These are phyloP conservation scores for Chrysanthemum makinoi DNA, from an alignment of 129 eudicot species.

Conservation along the genomic window DNA sequence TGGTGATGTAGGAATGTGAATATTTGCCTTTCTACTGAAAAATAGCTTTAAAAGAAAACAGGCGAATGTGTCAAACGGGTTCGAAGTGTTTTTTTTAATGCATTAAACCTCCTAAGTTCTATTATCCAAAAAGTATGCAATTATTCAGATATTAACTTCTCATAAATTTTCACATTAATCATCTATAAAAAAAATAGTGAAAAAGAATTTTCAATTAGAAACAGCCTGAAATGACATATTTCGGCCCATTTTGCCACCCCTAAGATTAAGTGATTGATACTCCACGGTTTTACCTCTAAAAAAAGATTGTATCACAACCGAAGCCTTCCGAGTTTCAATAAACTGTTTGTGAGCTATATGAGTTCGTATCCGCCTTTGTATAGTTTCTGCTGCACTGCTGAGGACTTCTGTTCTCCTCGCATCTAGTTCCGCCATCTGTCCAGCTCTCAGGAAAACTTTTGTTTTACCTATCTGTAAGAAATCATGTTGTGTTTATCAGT, in stretches of 20 bases:
- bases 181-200: no score
- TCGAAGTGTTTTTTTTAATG: no score
- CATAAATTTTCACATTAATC: no score
- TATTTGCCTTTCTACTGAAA: no score
- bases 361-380: constrained; percentile 77
- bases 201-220: no score
- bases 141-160: no score
- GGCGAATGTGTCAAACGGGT: no score
- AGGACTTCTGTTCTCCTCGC: constrained; percentile 93
- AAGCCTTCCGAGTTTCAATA: constrained; percentile 49
- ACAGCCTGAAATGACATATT: not conserved
- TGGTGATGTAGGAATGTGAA: no score
- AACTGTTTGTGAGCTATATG: constrained; percentile 76
- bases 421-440: constrained; percentile 99
- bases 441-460: constrained; percentile 92
- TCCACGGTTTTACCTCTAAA: constrained; percentile 54
- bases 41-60: no score
- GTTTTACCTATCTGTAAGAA: constrained; percentile 86
- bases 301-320: constrained; percentile 53
- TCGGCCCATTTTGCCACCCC: constrained; percentile 11
- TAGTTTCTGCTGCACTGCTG: constrained; percentile 70
- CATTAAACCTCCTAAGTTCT: no score
- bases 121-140: no score
- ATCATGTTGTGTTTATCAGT: not conserved
- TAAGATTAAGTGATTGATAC: constrained; percentile 3